A percentile compares a stretch with the other conserved stretches of the same genome.
Conservation (phyloP, 2,329 filamentous ascomycete species). For the Taxawa tesnikishii region DNA sequence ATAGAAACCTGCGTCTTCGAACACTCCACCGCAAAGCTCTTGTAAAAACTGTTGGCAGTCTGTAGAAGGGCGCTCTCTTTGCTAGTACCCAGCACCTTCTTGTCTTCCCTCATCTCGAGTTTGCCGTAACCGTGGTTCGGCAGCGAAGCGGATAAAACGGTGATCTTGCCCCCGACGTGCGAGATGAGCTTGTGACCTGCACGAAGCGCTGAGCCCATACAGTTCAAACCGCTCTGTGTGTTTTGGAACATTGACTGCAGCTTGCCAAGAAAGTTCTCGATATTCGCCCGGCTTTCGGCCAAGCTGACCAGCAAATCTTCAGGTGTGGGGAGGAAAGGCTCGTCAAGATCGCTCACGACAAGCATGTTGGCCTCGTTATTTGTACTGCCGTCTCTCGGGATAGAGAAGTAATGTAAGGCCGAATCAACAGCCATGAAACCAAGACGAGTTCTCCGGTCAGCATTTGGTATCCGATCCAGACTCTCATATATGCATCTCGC, state of each 20-base stretch:
- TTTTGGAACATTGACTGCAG: slow-evolving; percentile 95
- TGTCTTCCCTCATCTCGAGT: slow-evolving; percentile 88
- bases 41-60: slow-evolving; percentile 93
- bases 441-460: slow-evolving; percentile 79
- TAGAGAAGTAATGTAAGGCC: slow-evolving; percentile 89
- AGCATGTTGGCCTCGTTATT: slow-evolving; percentile 79
- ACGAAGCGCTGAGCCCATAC: slow-evolving; percentile 85
- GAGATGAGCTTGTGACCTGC: slow-evolving; percentile 95
- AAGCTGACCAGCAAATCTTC: slow-evolving; percentile 83
- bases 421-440: slow-evolving; percentile 95
- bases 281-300: slow-evolving; percentile 76
- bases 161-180: slow-evolving; percentile 86
- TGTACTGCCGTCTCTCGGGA: slow-evolving; percentile 79
- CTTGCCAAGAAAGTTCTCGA: slow-evolving; percentile 82
- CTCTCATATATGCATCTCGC: slow-evolving; percentile 92
- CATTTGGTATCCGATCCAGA: slow-evolving; percentile 94
- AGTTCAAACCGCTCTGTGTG: slow-evolving; percentile 79
- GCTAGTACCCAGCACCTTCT: slow-evolving; percentile 85
- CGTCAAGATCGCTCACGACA: slow-evolving; percentile 87
- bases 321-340: slow-evolving; percentile 91
- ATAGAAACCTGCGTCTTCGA: slow-evolving; percentile 98
- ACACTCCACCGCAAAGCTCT: slow-evolving; percentile 96
- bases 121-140: slow-evolving; percentile 85
- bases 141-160: slow-evolving; percentile 77
- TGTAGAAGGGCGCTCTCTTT: slow-evolving; percentile 83